Conservation (phyloP, 768 basidiomycete genomes). For the Mycena haematopus region DNA sequence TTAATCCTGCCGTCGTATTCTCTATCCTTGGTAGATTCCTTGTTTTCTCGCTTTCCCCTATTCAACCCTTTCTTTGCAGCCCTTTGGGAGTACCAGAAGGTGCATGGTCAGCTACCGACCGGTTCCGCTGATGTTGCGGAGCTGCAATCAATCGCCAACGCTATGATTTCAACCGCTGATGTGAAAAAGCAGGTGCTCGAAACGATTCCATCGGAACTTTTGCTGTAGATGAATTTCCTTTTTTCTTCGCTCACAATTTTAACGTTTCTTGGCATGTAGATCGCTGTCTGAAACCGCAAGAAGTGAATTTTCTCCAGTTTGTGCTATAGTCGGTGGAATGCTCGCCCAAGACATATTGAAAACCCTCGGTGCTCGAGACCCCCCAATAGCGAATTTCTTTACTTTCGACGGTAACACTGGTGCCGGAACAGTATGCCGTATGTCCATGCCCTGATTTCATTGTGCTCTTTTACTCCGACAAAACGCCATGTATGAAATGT, state of each 20-base stretch:
- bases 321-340: constrained; percentile 94
- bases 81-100: constrained; percentile 81
- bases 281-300: constrained; percentile 70
- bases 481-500: constrained; percentile 24
- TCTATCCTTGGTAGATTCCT: constrained; percentile 66
- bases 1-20: constrained; percentile 79
- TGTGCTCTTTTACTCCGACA: constrained; percentile 28
- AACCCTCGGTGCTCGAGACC: constrained; percentile 86
- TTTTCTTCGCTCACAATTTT: constrained; percentile 18
- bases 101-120: constrained; percentile 66
- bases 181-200: constrained; percentile 74
- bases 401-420: constrained; percentile 87
- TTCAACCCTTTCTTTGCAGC: constrained; percentile 49
- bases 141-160: constrained; percentile 69
- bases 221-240: constrained; percentile 58
- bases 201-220: constrained; percentile 60
- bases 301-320: constrained; percentile 91
- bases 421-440: constrained; percentile 68
- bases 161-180: constrained; percentile 62
- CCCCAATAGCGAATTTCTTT: constrained; percentile 92
- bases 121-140: constrained; percentile 54
- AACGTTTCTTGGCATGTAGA: constrained; percentile 46
- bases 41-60: constrained; percentile 6
- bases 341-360: constrained; percentile 95
- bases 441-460: constrained; percentile 50